Evolutionary conservation across 1,284 basidiomycete genomes (phyloP), one percentile per base, ranked within the genome.

Genomic region (Cutaneotrichosporon sp.): DNA sequence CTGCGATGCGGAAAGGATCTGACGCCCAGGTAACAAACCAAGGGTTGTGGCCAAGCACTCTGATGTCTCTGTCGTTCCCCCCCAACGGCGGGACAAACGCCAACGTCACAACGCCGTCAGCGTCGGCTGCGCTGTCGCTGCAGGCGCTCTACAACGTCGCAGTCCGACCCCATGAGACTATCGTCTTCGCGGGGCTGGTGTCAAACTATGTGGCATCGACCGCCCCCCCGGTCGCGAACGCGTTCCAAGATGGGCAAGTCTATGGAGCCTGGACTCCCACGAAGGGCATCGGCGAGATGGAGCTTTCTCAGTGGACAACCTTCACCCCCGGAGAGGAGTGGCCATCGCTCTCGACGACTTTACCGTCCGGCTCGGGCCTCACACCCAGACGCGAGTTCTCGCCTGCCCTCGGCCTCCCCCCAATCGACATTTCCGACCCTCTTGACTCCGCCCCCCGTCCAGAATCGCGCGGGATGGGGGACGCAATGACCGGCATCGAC

Each of bases 111-210:
- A 65, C 66, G 4, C 55, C 74, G 9, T 71, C 72, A 0, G 67
- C 71, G 1, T 65, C 72, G 31, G 66, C 72, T 13, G 64, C 75
- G 3, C 56, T 70, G 45, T 60, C 73, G 16, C 58, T 78, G 24
- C 73, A 76, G 53, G 66, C 71, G 24, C 65, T 76, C 2, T 78
- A 78, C 66, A 74, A 73, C 49, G 64, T 75, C 20, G 74, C 71
- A 5, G 61, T 78, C 8, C 68, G 70, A 2, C 72, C 71, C 8
- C 72, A 71, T 69, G 76, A 78, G 58, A 64, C 72, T 2, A 46
- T 63, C 18, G 73, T 78, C 58, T 74, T 78, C 59, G 69, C 72
- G 10, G 76, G 76, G 9, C 66, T 78, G 25, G 66, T 78, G 2
- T 61, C 71, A 2, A 49, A 59, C n/a, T 73, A 70, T 34, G 49